These are phyloP conservation scores for Solanum hybrid DNA, from an alignment of 305 asterid genomes.

Conservation along the genomic window DNA sequence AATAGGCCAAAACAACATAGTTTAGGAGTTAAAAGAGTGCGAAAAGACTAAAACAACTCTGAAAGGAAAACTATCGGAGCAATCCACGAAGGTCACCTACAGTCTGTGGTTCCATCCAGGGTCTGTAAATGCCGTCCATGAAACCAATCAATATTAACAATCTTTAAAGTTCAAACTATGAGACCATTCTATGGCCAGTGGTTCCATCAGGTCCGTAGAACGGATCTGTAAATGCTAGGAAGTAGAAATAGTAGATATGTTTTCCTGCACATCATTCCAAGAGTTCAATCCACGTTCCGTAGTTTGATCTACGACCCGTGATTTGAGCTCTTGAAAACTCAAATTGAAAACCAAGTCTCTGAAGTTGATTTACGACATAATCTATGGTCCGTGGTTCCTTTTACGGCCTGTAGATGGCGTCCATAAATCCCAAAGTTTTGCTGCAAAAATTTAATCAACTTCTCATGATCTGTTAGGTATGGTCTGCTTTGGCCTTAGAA, in stretches of 20 bases:
- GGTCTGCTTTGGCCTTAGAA: background rate
- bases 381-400: background rate
- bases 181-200: background rate
- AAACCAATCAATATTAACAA: background rate
- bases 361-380: background rate
- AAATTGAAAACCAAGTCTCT: background rate
- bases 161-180: background rate
- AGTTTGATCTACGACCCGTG: background rate
- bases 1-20: background rate
- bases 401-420: background rate
- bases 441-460: background rate
- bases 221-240: background rate
- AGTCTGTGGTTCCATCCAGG: background rate
- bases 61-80: background rate
- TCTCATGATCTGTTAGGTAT: background rate
- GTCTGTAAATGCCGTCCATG: background rate
- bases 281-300: background rate
- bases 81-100: background rate
- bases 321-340: background rate
- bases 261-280: background rate
- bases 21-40: background rate
- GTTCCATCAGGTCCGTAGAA: background rate
- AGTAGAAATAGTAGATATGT: background rate
- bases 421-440: background rate
- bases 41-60: background rate